Evolutionary conservation across 306 rosid species (phyloP), one percentile per base, ranked within the genome.

Genomic region (Herpetospermum pedunculosum): DNA sequence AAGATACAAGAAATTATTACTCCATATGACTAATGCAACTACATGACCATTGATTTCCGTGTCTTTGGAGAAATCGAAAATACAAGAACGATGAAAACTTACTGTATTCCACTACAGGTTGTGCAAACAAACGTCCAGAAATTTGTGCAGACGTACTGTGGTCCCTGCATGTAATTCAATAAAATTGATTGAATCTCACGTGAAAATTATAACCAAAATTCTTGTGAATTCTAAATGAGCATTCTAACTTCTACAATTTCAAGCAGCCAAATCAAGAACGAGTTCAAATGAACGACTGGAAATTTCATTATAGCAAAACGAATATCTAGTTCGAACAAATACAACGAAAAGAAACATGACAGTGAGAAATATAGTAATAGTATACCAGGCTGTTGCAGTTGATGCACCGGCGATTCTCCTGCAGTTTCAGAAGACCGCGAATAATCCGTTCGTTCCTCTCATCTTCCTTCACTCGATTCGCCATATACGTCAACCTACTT

Each of bases 81-180:
- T 21, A 26, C 35, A 78, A 78, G 67, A 12, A 73, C 15, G 54
- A 47, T 38, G 65, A 82, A 72, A 52, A 88, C 97, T 94, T 88
- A 94, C 99, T 94, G 99, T 76, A 94, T 94, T 81, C 99, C 99
- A 85, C 99, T 81, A 70, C 99, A 94, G 83, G 85, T 86, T 62
- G 91, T 91, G 91, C 97, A 94, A 81, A 94, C 86, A 87, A 94
- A 94, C 10, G 96, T 91, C 97, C 96, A 94, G 87, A 89, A 94
- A 84, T 89, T 89, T 28, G 96, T 91, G 92, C 97, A 94, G 29
- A 91, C 99, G 87, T 94, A 94, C 76, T 91, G 99, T 19, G 99
- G 99, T 65, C 99, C 99, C 99, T 94, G 95, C 74, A 70, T 44
- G 43, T 16, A 41, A 46, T 43, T 16, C 40, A 70, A 46, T 12